Evolutionary conservation across 192 early-diverging fungal species (phyloP).

Genomic region (Allomyces arbusculus): DNA sequence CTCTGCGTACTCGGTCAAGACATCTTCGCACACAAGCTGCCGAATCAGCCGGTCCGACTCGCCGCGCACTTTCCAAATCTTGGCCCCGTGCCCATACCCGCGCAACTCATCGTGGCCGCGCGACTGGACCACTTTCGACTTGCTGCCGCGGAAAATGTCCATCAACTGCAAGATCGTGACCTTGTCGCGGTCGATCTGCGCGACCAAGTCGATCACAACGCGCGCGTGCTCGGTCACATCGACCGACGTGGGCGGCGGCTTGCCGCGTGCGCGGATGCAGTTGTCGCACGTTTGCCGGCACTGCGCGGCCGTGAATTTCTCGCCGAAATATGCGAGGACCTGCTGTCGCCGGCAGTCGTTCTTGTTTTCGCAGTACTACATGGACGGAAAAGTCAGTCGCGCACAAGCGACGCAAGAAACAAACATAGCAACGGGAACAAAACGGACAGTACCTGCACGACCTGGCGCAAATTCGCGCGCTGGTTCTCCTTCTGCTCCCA

Average conservation of each 20-base stretch:
- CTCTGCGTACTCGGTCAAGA: slow-evolving; percentile 32
- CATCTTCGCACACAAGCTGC: slow-evolving; percentile 34
- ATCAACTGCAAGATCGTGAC: slow-evolving; percentile 48
- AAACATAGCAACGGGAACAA: neutral
- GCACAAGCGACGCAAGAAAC: slow-evolving; percentile 1
- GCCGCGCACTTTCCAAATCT: slow-evolving; percentile 16
- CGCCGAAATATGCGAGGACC: slow-evolving; percentile 80
- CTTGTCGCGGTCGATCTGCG: slow-evolving; percentile 12
- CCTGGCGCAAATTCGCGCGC: slow-evolving; percentile 36
- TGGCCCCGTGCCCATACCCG: slow-evolving; percentile 31
- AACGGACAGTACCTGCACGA: slow-evolving; percentile 13
- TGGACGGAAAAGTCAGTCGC: neutral
- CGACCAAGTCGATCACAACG: slow-evolving; percentile 28
- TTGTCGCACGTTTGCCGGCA: slow-evolving; percentile 79
- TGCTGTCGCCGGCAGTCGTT: slow-evolving; percentile 71
- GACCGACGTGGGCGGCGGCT: too few relatives aligned
- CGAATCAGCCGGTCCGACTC: slow-evolving; percentile 56
- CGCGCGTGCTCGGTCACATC: slow-evolving; percentile 34
- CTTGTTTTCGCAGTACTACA: slow-evolving; percentile 64
- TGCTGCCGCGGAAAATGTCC: slow-evolving; percentile 58
- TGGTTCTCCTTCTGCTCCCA: slow-evolving; percentile 61
- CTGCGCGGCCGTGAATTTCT: slow-evolving; percentile 35
- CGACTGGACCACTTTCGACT: slow-evolving; percentile 25
- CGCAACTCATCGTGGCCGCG: slow-evolving; percentile 23
- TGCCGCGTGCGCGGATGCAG: slow-evolving; percentile 19